Percentiles rank a stretch among this genome's conserved stretches.
Evolutionary conservation across 1,284 basidiomycete species (phyloP).

Genomic region (Hemileia vastatrix): DNA sequence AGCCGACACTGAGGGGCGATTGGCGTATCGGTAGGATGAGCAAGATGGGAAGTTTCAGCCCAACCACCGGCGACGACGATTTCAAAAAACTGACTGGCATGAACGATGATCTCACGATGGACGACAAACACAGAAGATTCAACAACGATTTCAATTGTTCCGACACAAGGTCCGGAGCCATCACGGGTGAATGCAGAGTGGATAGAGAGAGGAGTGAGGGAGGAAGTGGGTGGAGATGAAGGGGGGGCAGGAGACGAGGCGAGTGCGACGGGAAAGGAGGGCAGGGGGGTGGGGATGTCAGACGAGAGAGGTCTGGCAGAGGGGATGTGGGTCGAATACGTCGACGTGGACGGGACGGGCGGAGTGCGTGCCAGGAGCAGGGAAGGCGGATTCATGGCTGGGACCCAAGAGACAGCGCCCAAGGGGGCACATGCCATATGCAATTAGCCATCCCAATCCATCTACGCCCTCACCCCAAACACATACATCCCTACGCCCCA

Average conservation of each 20-base stretch:
- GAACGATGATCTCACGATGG: constrained; percentile 71
- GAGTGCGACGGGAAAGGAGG: no score
- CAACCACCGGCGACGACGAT: constrained; percentile 60
- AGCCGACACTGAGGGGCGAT: no score
- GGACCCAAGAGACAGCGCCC: no score
- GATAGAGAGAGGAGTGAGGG: no score
- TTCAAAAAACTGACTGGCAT: constrained; percentile 75
- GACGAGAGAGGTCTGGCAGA: constrained; percentile 4
- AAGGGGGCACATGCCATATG: no score
- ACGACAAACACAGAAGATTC: constrained; percentile 13
- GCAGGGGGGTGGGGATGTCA: no score
- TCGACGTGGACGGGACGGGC: neutral
- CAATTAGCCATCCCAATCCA: no score
- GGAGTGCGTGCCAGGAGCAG: neutral
- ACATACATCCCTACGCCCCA: constrained; percentile 56
- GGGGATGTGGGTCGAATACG: constrained; percentile 3
- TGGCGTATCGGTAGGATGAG: neutral
- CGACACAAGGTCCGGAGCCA: constrained; percentile 5
- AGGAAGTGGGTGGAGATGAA: no score
- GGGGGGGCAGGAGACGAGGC: no score
- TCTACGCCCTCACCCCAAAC: constrained; percentile 47
- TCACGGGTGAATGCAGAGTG: constrained; percentile 7
- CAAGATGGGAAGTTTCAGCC: constrained; percentile 26
- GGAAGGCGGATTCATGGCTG: constrained; percentile 1
- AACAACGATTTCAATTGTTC: constrained; percentile 18